Evolutionary conservation across 2,329 filamentous ascomycete genomes (phyloP).

Genomic region (Zelopaecilomyces penicillatus): DNA sequence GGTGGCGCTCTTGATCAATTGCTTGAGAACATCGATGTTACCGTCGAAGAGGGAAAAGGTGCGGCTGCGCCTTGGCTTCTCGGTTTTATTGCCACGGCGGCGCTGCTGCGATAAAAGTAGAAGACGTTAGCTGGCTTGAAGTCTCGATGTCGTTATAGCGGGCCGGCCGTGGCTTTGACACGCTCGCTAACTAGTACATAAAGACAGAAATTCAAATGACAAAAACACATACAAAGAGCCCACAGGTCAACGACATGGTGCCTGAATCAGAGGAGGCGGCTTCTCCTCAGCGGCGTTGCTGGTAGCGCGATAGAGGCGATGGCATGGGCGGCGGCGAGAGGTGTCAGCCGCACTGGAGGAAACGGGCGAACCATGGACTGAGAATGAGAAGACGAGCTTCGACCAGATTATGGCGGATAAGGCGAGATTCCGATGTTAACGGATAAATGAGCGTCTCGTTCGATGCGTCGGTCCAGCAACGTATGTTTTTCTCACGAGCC

Average conservation of each 20-base stretch:
- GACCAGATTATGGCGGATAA: too few relatives aligned
- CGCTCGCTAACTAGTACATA: too few relatives aligned
- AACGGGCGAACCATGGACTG: background rate
- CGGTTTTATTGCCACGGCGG: slow-evolving; percentile 7
- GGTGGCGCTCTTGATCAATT: slow-evolving; percentile 26
- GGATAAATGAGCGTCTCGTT: too few relatives aligned
- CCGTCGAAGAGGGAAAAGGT: slow-evolving; percentile 33
- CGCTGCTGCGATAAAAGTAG: slow-evolving; percentile 8
- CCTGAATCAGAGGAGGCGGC: background rate
- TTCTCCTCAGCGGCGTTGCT: too few relatives aligned
- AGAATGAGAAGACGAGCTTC: background rate
- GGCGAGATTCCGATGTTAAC: too few relatives aligned
- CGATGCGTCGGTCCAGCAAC: too few relatives aligned
- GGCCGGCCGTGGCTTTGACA: background rate
- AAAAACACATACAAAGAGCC: slow-evolving; percentile 15
- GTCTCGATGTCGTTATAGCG: background rate
- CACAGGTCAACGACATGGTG: slow-evolving; percentile 16
- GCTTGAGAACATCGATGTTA: slow-evolving; percentile 17
- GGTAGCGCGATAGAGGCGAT: background rate
- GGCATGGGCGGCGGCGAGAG: slow-evolving; percentile 5
- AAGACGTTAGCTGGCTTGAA: slow-evolving; percentile 3
- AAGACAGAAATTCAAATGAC: too few relatives aligned
- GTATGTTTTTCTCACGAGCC: too few relatives aligned
- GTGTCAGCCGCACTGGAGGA: slow-evolving; percentile 5
- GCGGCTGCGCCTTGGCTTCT: slow-evolving; percentile 22